Evolutionary conservation across 176 grass and related monocot species (phyloP).

Genomic region (Areca catechu): DNA sequence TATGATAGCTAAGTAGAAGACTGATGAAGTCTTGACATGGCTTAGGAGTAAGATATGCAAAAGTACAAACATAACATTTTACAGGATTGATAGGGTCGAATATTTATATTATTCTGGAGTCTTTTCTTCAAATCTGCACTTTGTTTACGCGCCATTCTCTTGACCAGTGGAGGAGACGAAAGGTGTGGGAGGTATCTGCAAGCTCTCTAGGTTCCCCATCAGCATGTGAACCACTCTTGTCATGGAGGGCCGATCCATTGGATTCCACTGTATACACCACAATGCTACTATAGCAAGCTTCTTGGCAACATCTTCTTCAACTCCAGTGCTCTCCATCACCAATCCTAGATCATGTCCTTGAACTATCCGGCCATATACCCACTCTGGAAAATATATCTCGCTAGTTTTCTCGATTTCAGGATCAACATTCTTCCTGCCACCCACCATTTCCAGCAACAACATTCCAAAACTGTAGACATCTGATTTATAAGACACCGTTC

Average conservation of each 20-base stretch:
- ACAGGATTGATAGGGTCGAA: no score
- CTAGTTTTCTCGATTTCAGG: no score
- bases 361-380: background rate
- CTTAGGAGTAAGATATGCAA: no score
- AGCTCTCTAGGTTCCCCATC: slow-evolving; percentile 27
- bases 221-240: slow-evolving; percentile 54
- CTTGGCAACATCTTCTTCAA: background rate
- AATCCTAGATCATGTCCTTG: background rate
- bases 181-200: slow-evolving; percentile 38
- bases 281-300: slow-evolving; percentile 2
- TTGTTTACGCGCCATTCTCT: no score
- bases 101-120: no score
- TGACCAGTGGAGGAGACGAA: slow-evolving; percentile 14
- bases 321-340: background rate
- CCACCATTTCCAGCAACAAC: slow-evolving; percentile 3
- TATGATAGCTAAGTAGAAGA: no score
- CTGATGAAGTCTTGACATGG: no score
- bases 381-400: no score
- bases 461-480: slow-evolving; percentile 9
- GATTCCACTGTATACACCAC: no score
- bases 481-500: background rate
- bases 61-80: no score
- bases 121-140: no score
- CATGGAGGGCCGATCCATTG: slow-evolving; percentile 35
- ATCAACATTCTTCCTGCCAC: background rate